Conservation (phyloP, 148 eudicot genomes). For the Vaccinium corymbosum region DNA sequence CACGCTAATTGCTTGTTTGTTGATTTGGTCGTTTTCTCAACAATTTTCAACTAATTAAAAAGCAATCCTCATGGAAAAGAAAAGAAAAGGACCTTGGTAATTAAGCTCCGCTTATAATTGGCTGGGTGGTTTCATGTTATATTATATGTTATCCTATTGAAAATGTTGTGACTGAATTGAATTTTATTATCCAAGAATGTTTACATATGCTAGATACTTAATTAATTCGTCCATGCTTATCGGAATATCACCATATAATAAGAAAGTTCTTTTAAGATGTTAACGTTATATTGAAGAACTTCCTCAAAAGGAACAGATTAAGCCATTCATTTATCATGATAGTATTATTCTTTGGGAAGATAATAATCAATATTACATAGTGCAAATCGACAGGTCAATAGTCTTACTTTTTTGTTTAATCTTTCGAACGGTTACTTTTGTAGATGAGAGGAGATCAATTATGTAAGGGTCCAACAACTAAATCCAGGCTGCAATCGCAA, state of each 20-base stretch:
- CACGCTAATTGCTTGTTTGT: background rate
- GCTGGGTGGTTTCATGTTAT: background rate
- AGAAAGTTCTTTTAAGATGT: background rate
- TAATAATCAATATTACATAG: background rate
- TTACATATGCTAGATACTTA: background rate
- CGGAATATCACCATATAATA: background rate
- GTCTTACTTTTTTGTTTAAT: too few species aligned
- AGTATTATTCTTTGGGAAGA: background rate
- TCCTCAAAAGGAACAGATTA: background rate
- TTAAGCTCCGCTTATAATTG: background rate
- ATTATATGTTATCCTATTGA: background rate
- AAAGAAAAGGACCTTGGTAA: background rate
- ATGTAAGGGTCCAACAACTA: too few species aligned
- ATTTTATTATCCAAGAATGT: background rate
- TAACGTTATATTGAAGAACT: background rate
- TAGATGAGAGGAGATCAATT: too few species aligned
- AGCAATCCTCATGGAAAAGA: background rate
- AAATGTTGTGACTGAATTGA: background rate
- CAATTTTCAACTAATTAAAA: background rate
- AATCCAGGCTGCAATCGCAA: too few species aligned
- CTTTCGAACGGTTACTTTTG: too few species aligned
- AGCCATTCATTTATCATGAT: conserved; percentile 4
- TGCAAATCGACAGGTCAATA: too few species aligned
- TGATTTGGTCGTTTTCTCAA: background rate
- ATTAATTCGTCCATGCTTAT: background rate